Base-by-base conservation (phyloP, 1,284 basidiomycete species). In the Trichosporon inkin region DNA sequence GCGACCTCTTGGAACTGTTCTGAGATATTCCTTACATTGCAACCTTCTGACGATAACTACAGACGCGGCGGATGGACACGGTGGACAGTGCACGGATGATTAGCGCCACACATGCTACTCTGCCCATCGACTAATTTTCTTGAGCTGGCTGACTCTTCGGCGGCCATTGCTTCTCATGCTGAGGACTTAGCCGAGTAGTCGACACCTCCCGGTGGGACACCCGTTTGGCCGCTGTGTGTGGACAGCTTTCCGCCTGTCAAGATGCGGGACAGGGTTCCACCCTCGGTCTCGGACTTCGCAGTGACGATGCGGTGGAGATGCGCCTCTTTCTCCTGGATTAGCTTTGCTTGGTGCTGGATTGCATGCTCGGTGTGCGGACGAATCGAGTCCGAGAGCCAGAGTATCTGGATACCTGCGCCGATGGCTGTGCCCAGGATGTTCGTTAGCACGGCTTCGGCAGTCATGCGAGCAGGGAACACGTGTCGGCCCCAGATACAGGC, bases 321-420 rank as follows among this genome's bases (percentile, higher is more conserved):
- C 6, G 53, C 58, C 38, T 51, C 58, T 37, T 56, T 37, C 32
- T 22, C 38, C 20, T 47, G 51, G 19, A 19, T 36, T 16, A 17
- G 13, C 6, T 38, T 24, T 2, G 22, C 39, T 16, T 44, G 39
- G n/a, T 20, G 20, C 17, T 32, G 41, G 11, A 40, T 28, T 3
- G 58, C 58, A 35, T 40, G 39, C 10, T 44, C 17, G 16, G 62
- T 58, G 4, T 22, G 39, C 0, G 59, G 59, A 6, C 62, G 59
- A 19, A 61, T 32, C 2, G 59, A 54, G 59, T 64, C 62, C 7
- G 49, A 37, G 37, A 64, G 62, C 51, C 58, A 58, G 40, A 64
- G 32, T 14, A 36, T 58, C 57, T 64, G 62, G 54, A 64, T 56
- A 14, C 24, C 3, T 6, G 56, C 59, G 34, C 62, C 62, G 32